Conservation (phyloP, 306 rosid genomes). For the Vicia villosa region DNA sequence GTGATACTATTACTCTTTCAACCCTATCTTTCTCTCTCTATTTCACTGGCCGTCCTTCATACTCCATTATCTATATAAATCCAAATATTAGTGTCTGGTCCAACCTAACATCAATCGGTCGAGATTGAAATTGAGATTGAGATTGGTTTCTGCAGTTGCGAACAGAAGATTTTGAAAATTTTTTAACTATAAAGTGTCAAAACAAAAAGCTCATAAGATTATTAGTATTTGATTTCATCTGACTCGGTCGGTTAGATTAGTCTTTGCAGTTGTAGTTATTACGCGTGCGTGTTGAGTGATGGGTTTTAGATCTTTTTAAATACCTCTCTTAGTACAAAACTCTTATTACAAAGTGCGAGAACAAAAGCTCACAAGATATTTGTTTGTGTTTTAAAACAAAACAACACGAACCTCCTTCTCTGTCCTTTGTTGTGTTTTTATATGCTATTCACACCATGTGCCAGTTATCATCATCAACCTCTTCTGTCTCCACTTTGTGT, state of each 20-base stretch:
- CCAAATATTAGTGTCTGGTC: not conserved
- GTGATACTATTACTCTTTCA: conserved; percentile 26
- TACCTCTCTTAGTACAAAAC: not conserved
- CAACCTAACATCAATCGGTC: too few species aligned
- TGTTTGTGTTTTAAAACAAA: conserved; percentile 4
- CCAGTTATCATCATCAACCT: conserved; percentile 32
- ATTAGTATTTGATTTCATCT: too few species aligned
- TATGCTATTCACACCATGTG: conserved; percentile 40
- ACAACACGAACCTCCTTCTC: not conserved
- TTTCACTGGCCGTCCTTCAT: conserved; percentile 39
- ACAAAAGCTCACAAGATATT: conserved; percentile 1
- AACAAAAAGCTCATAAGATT: too few species aligned
- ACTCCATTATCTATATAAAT: conserved; percentile 11
- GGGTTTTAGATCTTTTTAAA: conserved; percentile 38
- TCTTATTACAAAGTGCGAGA: conserved; percentile 21
- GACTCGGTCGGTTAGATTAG: not conserved
- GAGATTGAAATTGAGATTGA: too few species aligned
- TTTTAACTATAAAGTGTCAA: too few species aligned
- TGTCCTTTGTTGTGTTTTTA: conserved; percentile 25
- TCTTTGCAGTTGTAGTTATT: not conserved
- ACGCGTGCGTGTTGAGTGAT: too few species aligned
- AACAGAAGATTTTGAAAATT: too few species aligned
- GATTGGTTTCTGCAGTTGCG: not conserved
- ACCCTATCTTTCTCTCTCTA: conserved; percentile 9
- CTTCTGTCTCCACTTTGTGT: conserved; percentile 25